Conservation (phyloP, 805 yeast species). For the Saccharomycopsis sp. region DNA sequence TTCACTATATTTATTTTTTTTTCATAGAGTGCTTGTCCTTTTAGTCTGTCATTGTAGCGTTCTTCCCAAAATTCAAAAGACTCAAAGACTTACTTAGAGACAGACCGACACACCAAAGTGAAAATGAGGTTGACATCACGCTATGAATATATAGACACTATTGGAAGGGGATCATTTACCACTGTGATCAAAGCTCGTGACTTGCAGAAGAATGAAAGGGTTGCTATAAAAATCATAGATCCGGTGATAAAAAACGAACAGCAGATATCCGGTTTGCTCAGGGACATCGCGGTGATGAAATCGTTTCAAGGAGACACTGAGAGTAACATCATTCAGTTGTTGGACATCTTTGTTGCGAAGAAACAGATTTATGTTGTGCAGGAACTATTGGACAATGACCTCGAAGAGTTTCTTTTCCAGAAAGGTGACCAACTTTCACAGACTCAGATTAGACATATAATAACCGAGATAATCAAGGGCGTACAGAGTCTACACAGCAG, state of each 20-base stretch:
- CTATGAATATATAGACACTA: not conserved
- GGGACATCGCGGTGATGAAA: slow-evolving; percentile 1
- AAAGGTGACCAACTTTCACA: not conserved
- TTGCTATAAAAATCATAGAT: slow-evolving; percentile 2
- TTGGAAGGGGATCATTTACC: not conserved
- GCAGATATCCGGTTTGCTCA: not conserved
- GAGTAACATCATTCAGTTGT: not conserved
- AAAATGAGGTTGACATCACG: slow-evolving; percentile 1
- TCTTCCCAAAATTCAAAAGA: too few relatives aligned
- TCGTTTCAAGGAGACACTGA: not conserved
- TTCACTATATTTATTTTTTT: too few relatives aligned
- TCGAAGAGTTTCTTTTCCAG: not conserved
- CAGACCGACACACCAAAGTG: not conserved
- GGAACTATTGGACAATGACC: slow-evolving; percentile 9
- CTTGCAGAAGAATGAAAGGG: not conserved
- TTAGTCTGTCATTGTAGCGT: not conserved
- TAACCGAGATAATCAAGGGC: not conserved
- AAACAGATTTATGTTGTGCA: slow-evolving; percentile 1
- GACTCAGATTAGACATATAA: not conserved
- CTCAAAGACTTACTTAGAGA: not conserved
- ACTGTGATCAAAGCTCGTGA: slow-evolving; percentile 1
- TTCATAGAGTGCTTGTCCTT: too few relatives aligned
- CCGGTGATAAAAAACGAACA: not conserved
- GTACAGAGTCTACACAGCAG: not conserved
- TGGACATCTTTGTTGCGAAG: not conserved